Percentiles rank a stretch among this genome's conserved stretches.
phyloP scores from a whole-genome alignment of 2,329 filamentous ascomycete genomes.

The Fusarium torulosum region DNA sequence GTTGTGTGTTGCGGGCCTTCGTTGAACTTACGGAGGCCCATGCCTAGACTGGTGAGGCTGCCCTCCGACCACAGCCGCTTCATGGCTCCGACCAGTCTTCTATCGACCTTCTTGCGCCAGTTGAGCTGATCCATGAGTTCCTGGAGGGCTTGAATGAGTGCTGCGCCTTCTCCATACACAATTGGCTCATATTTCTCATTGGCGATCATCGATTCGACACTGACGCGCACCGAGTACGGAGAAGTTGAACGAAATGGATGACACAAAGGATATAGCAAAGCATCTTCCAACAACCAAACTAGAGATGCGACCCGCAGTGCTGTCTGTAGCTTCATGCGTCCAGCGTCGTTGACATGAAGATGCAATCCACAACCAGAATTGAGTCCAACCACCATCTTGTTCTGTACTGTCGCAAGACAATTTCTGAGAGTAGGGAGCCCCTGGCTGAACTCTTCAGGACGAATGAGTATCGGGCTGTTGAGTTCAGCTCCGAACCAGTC shows the following conservation, averaged over 20 bases:
- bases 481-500: conserved; percentile 47
- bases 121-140: conserved; percentile 12
- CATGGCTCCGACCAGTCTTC: conserved; percentile 23
- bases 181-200: conserved; percentile 7
- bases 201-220: conserved; percentile 36
- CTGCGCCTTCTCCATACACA: conserved; percentile 25
- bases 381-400: conserved; percentile 41
- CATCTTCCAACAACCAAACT: conserved; percentile 42
- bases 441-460: conserved; percentile 32
- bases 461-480: conserved; percentile 44
- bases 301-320: conserved; percentile 40
- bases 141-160: conserved; percentile 8
- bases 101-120: conserved; percentile 26
- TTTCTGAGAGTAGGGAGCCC: conserved; percentile 40
- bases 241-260: conserved; percentile 43
- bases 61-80: conserved; percentile 36
- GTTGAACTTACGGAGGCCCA: conserved; percentile 41
- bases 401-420: conserved; percentile 35
- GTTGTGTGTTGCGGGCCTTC: conserved; percentile 43
- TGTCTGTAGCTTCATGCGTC: conserved; percentile 31
- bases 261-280: conserved; percentile 41
- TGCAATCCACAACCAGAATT: conserved; percentile 48
- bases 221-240: conserved; percentile 35
- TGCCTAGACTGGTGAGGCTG: conserved; percentile 19
- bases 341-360: conserved; percentile 44